Evolutionary conservation across 1,139 yeast genomes (phyloP), one percentile per base, ranked within the genome.

Genomic region (Blastobotrys illinoisensis): DNA sequence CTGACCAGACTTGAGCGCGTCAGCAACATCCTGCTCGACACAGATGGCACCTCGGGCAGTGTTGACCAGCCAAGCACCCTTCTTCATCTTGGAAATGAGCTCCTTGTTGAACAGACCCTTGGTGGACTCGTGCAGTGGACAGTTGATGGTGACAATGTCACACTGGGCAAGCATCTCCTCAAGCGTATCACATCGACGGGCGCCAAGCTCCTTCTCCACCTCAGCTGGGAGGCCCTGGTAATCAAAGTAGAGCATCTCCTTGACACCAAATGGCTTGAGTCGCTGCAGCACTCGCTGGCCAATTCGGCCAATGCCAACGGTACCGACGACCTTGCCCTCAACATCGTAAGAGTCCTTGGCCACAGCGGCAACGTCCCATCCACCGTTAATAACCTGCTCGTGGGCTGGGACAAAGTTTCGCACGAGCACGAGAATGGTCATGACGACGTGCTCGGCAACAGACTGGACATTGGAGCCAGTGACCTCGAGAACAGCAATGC

Each of bases 31-130:
- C 62, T 86, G 78, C 50, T 82, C 85, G 54, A 78, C 82, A 69
- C 86, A 79, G 61, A 86, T 85, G 52, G 91, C 93, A 59, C 95
- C 95, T 69, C 95, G 80, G 16, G 95, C 95, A 53, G 95, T 87
- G 76, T 87, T 86, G 57, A 87, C 89, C 60, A 86, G 75, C 77
- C 86, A 81, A 16, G 95, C 80, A 51, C 91, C 91, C 65, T 79
- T 80, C 73, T 86, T 86, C 85, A 86, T 85, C 68, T 85, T 81
- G 61, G 87, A 77, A 58, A 86, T 74, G 61, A 84, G 72, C 19
- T 83, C 78, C 72, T 83, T 83, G 78, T 86, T 79, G 72, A 86
- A 78, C 58, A 86, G 73, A 36, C 90, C 90, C 63, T 70, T 71
- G 44, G 91, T 79, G 47, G 80, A 79, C 58, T 85, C 87, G 68